A percentile compares a stretch with the other conserved stretches of the same genome.
phyloP scores from a whole-genome alignment of 768 basidiomycete genomes.

The Serendipita sp. region DNA sequence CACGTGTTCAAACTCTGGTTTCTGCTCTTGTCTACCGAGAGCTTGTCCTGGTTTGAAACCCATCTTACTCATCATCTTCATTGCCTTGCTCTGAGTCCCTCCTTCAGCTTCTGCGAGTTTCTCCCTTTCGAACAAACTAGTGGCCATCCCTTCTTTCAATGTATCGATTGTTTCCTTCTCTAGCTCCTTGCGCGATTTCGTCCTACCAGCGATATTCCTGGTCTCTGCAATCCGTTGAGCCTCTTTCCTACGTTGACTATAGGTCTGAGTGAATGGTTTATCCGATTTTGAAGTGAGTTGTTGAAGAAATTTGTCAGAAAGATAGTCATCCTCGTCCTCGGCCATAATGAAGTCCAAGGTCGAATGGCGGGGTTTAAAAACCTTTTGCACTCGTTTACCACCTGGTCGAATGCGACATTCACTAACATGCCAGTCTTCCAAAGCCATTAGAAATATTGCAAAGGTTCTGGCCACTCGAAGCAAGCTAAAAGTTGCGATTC shows the following conservation, averaged over 20 bases:
- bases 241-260: slow-evolving; percentile 53
- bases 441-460: not conserved
- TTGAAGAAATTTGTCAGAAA: slow-evolving; percentile 71
- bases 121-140: slow-evolving; percentile 64
- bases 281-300: slow-evolving; percentile 19
- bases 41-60: slow-evolving; percentile 76
- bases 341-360: slow-evolving; percentile 29
- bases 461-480: not conserved
- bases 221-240: slow-evolving; percentile 36
- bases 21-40: slow-evolving; percentile 27
- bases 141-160: slow-evolving; percentile 52
- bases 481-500: not conserved
- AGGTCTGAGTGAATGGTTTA: slow-evolving; percentile 31
- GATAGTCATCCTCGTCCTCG: slow-evolving; percentile 68
- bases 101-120: slow-evolving; percentile 40
- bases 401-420: not conserved
- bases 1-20: too few species aligned
- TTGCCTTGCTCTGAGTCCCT: slow-evolving; percentile 52
- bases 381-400: not conserved
- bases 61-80: slow-evolving; percentile 89
- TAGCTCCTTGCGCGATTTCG: slow-evolving; percentile 47
- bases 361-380: not conserved
- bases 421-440: not conserved
- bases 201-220: slow-evolving; percentile 51
- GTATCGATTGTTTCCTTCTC: slow-evolving; percentile 45